Percentiles rank a stretch among this genome's conserved stretches.
These are phyloP conservation scores for Neurospora tetraspora DNA, from an alignment of 495 filamentous ascomycete genomes.

Conservation along the genomic window DNA sequence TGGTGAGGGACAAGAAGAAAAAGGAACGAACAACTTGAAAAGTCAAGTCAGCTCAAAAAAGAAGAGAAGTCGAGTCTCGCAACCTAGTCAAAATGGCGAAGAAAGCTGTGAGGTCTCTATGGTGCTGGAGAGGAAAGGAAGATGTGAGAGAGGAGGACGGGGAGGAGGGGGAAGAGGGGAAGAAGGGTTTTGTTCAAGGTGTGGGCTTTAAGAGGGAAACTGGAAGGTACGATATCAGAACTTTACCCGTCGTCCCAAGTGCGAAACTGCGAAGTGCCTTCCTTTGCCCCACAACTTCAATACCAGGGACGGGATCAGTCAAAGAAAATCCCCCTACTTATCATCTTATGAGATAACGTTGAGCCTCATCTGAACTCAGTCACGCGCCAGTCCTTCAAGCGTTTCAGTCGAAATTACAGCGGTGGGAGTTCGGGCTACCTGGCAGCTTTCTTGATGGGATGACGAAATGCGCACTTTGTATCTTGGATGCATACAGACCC, in stretches of 20 bases:
- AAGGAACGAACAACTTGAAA: neutral
- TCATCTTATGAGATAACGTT: neutral
- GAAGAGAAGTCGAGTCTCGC: neutral
- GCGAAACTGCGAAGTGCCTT: neutral
- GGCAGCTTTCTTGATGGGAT: neutral
- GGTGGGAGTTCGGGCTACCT: neutral
- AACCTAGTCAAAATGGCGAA: neutral
- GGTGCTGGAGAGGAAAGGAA: neutral
- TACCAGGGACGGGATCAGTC: neutral
- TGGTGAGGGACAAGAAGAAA: neutral
- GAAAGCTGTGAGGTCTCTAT: neutral
- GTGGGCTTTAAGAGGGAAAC: neutral
- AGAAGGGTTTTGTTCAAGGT: neutral
- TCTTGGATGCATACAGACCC: neutral
- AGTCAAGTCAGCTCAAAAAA: conserved; percentile 1
- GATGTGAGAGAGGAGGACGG: neutral
- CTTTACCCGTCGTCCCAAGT: neutral
- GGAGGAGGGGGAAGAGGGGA: neutral
- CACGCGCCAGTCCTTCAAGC: neutral
- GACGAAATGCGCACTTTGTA: neutral
- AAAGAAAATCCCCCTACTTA: neutral
- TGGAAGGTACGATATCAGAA: neutral
- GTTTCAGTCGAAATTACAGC: neutral
- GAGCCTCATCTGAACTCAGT: neutral
- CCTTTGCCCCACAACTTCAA: neutral